Base-by-base conservation (phyloP, 495 filamentous ascomycete species). In the Diplogelasinospora grovesii region DNA sequence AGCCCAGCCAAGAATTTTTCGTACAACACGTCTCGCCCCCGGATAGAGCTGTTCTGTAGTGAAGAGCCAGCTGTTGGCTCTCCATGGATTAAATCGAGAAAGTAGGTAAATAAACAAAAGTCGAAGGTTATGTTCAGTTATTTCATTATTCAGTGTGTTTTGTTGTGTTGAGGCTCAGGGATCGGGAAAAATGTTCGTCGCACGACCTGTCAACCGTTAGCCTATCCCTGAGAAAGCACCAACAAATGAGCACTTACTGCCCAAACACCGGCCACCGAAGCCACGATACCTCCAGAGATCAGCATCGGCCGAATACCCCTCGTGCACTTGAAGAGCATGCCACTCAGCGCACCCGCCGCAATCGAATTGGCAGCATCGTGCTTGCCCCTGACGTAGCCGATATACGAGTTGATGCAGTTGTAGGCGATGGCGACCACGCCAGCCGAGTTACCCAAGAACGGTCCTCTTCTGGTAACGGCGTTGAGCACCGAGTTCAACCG, bases 251-350 rank as follows among this genome's bases (percentile, higher is more conserved):
- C 43, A 78, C 83, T 54, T 79, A 97, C 88, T 51, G 86, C 78
- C 92, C 92, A 98, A 36, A 64, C 75, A 41, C 86, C 90, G 22
- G 92, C 92, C 40, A 86, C 75, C 11, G 77, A 71, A 27, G 82
- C 92, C 43, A 96, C 88, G 36, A 98, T 78, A 46, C 82, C 82
- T 24, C 87, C 84, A 21, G 86, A 93, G 53, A 95, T 92, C 73
- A 87, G 67, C 89, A 97, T 95, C 18, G 88, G 87, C 69, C 81
- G 78, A 21, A 89, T 24, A 8, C 92, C 92, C 54, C 83, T 77
- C 11, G 93, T 96, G 53, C 88, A 90, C 77, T 95, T 97, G 68
- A 96, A 98, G 23, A 97, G 45, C 78, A 87, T 88, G 32, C 92
- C 92, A 53, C 87, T 92, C 43, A 98, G 53, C 4, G 70, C 83